Conservation (phyloP, 2,329 filamentous ascomycete genomes). For the Knufia fluminis region DNA sequence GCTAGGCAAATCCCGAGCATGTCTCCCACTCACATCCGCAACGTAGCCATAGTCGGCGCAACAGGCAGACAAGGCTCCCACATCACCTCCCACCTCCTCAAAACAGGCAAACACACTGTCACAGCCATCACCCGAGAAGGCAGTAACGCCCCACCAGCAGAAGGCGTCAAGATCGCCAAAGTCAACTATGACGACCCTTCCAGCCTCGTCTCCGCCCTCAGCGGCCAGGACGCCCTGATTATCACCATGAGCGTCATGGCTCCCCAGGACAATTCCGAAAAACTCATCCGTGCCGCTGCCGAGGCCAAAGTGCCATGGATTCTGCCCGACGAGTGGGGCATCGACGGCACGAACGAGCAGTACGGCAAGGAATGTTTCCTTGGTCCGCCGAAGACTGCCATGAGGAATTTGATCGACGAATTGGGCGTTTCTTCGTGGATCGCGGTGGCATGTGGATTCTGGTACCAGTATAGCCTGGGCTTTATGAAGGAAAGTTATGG, state of each 20-base stretch:
- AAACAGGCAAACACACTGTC: constrained; percentile 41
- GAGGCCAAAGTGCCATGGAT: constrained; percentile 47
- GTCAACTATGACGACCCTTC: constrained; percentile 39
- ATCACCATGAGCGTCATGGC: constrained; percentile 46
- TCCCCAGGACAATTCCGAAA: constrained; percentile 38
- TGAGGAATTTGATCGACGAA: constrained; percentile 32
- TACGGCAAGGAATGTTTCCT: constrained; percentile 32
- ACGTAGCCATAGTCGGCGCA: constrained; percentile 34
- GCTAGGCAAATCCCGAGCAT: constrained; percentile 39
- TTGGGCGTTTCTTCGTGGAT: constrained; percentile 38
- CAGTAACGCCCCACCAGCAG: constrained; percentile 35
- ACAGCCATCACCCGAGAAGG: constrained; percentile 43
- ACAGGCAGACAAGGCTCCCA: constrained; percentile 28
- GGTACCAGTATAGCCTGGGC: constrained; percentile 46
- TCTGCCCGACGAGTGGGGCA: constrained; percentile 42
- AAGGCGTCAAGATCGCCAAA: constrained; percentile 30
- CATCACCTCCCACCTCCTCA: constrained; percentile 31
- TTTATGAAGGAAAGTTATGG: constrained; percentile 33
- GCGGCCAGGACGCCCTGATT: constrained; percentile 48
- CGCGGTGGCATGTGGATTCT: constrained; percentile 39
- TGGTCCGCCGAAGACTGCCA: constrained; percentile 17
- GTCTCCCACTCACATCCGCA: constrained; percentile 29
- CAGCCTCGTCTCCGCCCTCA: constrained; percentile 42
- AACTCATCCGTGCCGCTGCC: constrained; percentile 47
- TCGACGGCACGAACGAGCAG: constrained; percentile 26